Base-by-base conservation (phyloP, 176 grass and related monocot genomes). In the Themeda triandra region DNA sequence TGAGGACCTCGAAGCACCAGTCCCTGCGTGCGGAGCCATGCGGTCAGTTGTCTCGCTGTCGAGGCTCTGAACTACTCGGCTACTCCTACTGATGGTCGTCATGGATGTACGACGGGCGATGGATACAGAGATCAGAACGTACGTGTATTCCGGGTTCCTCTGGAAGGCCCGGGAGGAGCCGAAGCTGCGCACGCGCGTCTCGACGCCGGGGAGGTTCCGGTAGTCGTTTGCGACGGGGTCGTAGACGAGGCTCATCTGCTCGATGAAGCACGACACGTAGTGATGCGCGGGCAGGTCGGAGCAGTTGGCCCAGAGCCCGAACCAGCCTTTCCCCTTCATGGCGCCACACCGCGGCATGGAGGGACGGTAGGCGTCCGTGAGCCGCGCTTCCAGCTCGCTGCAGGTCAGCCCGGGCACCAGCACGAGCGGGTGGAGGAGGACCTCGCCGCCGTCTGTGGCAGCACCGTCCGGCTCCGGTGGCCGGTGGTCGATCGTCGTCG, bases 341-440 rank as follows among this genome's bases (percentile, higher is more conserved):
- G 62, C 62, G 62, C 62, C 62, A 27, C 77, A 80, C 9, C 60
- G 25, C 6, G 77, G 25, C 39, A 19, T 5, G 8, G 39, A 10
- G 39, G 39, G 39, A 10, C 9, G 39, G 39, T 41, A 41, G 1
- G 42, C 23, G 72, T 13, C 60, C 0, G 77, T 79, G 17, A 79
- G 77, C 27, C 77, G 60, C 15, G 53, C 60, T 27, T 79, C 77
- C 39, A 79, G 60, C 25, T 79, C 39, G 77, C 60, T 79, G 77
- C 77, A 79, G 25, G 39, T 66, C 17, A 18, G 14, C 4, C 77
- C 40, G 17, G 77, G 77, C 8, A 66, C 8, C 39, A 79, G 10
- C 12, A 79, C 2, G 15, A 54, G 17, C 51, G 60, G 77, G 27
- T 56, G 73, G 33, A 39, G 66, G 18, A 46, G 5, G 39, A 41